These are phyloP conservation scores for Alternaria sp. DNA, from an alignment of 2,329 filamentous ascomycete genomes.

Conservation along the genomic window DNA sequence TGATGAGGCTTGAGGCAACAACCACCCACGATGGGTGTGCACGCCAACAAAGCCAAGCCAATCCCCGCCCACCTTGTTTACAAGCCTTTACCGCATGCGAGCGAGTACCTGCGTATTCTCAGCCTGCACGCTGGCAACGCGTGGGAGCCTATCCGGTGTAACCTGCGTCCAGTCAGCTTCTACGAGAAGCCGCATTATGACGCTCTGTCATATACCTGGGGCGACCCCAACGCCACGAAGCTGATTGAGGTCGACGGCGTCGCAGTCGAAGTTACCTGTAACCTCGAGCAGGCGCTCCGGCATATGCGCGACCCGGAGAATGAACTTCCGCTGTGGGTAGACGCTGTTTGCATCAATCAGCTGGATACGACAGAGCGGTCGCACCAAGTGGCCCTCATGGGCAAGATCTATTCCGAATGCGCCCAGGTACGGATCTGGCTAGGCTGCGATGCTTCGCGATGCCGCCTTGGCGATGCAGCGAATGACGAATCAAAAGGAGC, in stretches of 20 bases:
- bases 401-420: background rate
- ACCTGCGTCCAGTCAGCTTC: background rate
- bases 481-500: background rate
- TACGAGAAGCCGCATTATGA: constrained; percentile 7
- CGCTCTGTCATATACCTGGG: constrained; percentile 19
- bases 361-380: background rate
- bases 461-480: background rate
- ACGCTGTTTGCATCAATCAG: constrained; percentile 6
- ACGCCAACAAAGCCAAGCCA: background rate
- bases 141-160: background rate
- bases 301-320: background rate
- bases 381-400: background rate
- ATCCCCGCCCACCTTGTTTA: background rate
- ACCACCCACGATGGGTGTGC: background rate
- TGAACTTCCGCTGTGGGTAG: background rate
- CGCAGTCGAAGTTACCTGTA: background rate
- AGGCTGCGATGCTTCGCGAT: background rate
- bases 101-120: background rate
- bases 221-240: background rate
- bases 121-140: background rate
- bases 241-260: background rate
- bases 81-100: background rate
- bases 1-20: background rate
- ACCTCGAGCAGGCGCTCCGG: background rate
- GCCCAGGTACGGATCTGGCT: background rate